A percentile compares a stretch with the other conserved stretches of the same genome.
phyloP scores from a whole-genome alignment of 176 grass and related monocot genomes.

The Chrysopogon serrulatus region DNA sequence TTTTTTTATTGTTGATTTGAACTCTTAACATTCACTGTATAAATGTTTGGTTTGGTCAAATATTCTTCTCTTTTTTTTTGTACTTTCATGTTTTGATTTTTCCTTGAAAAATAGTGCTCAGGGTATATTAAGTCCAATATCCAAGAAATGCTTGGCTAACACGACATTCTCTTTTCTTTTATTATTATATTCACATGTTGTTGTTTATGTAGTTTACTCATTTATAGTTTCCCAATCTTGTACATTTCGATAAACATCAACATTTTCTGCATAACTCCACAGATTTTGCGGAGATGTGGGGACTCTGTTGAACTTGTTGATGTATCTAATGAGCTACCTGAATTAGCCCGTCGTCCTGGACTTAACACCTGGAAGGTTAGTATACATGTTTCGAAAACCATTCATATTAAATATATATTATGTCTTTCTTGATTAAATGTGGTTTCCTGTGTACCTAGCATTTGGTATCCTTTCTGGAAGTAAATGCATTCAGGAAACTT shows the following conservation, averaged over 20 bases:
- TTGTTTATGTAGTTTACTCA: conserved; percentile 10
- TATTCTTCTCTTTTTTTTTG: background rate
- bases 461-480: background rate
- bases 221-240: background rate
- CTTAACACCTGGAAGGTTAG: conserved; percentile 90
- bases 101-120: conserved; percentile 15
- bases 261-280: conserved; percentile 14
- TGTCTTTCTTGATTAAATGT: background rate
- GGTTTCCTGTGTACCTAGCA: conserved; percentile 1
- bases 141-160: background rate
- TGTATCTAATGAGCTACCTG: conserved; percentile 78
- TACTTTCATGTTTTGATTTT: conserved; percentile 15
- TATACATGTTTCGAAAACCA: background rate
- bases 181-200: conserved; percentile 8
- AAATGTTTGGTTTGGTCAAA: background rate
- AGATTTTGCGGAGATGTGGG: conserved; percentile 86
- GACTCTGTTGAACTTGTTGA: conserved; percentile 85
- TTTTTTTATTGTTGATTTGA: conserved; percentile 22
- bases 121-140: background rate
- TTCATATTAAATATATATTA: background rate
- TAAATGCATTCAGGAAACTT: background rate
- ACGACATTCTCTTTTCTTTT: background rate
- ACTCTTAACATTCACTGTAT: background rate
- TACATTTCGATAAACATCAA: conserved; percentile 5
- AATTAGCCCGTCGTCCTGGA: conserved; percentile 75